Percentiles rank a stretch among this genome's conserved stretches.
Conservation (phyloP, 441 rosid species). For the Euphorbia celastroides region DNA sequence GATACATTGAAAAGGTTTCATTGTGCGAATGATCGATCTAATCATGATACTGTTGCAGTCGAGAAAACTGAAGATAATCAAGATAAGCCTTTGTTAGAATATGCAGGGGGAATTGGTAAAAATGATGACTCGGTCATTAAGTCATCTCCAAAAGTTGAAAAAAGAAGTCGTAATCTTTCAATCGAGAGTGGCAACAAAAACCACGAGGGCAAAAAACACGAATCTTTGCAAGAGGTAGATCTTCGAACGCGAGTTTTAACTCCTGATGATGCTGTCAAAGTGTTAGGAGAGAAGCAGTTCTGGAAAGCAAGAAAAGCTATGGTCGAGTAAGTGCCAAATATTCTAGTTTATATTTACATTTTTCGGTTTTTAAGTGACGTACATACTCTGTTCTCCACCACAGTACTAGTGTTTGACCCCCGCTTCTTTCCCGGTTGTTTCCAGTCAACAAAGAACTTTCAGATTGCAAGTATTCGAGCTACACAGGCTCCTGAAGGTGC, state of each 20-base stretch:
- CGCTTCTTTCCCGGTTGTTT: too few relatives aligned
- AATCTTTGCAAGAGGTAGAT: too few relatives aligned
- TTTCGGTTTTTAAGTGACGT: too few relatives aligned
- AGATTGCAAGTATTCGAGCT: conserved; percentile 73
- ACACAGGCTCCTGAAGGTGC: conserved; percentile 83
- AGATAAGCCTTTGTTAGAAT: conserved; percentile 25
- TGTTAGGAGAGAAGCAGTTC: conserved; percentile 76
- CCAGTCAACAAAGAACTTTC: conserved; percentile 85
- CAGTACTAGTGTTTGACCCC: too few relatives aligned
- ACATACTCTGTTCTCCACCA: too few relatives aligned
- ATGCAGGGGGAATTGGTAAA: too few relatives aligned
- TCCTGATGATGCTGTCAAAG: conserved; percentile 70
- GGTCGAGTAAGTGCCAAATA: conserved; percentile 58
- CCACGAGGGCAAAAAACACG: too few relatives aligned
- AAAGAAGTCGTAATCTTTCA: conserved; percentile 26
- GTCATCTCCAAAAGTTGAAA: conserved; percentile 22
- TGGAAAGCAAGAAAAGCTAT: conserved; percentile 83
- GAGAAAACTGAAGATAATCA: conserved; percentile 21
- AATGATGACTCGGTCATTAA: conserved; percentile 28
- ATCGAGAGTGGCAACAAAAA: too few relatives aligned
- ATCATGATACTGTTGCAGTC: conserved; percentile 17
- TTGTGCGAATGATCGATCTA: conserved; percentile 15
- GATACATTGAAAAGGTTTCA: conserved; percentile 17
- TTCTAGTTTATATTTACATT: conserved; percentile 5
- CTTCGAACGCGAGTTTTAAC: too few relatives aligned